Evolutionary conservation across 2,329 filamentous ascomycete species (phyloP), one percentile per base, ranked within the genome.

Genomic region (Tolypocladium cylindrosporum): DNA sequence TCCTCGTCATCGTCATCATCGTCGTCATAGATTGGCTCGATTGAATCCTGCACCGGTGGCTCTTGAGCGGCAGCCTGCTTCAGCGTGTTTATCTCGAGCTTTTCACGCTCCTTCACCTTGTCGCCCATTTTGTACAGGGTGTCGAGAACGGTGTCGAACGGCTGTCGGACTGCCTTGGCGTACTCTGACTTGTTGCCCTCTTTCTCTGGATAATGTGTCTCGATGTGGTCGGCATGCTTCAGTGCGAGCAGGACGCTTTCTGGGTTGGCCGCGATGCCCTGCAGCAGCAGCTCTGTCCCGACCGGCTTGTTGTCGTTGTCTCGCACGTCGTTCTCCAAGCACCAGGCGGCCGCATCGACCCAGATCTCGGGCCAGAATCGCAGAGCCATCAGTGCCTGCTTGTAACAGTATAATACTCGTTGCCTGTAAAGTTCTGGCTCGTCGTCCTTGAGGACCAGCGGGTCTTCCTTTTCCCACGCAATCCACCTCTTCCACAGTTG

Each of bases 291-390:
- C 11, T 90, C 85, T 31, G 88, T 84, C 13, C 91, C 91, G 59
- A 74, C 68, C 7, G 80, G 76, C 60, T 79, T 77, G 52, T 79
- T 77, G 48, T 81, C 81, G 41, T 91, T 87, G 51, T 84, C 76
- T 11, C 73, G 69, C 64, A 92, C 75, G 51, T 83, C 83, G 65
- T 94, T 91, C 57, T 88, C 82, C 67, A 91, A 91, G 71, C 90
- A 96, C 84, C 93, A 97, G 63, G 96, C 89, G 1, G 92, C 90
- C 11, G 91, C 93, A 60, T 97, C 91, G 55, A 91, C 92, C 94
- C 94, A 99, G 65, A 97, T 86, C 69, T 96, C 90, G 4, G 94
- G 92, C 84, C 93, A 94, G 73, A 97, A 99, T 55, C 92, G 86
- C 57, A 99, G 77, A 4, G 91, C 88, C 89, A 97, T 96, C 53